These are phyloP conservation scores for Chloropicon primus DNA, from an alignment of 139 green algal genomes.

Conservation along the genomic window DNA sequence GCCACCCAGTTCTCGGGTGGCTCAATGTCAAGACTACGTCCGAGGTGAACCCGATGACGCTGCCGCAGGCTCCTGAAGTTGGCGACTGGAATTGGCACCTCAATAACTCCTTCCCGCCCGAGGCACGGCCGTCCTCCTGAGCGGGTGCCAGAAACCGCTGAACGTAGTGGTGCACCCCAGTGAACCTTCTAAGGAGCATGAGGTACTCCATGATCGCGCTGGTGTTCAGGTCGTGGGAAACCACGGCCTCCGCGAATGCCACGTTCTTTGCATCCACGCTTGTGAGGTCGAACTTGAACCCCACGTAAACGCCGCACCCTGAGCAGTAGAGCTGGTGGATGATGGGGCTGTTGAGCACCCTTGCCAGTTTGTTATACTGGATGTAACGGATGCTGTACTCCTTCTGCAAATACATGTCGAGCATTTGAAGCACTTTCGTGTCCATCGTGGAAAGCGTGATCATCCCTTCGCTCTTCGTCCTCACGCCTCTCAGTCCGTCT, in stretches of 20 bases:
- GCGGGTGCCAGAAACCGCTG: neutral
- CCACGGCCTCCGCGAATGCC: neutral
- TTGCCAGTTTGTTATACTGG: neutral
- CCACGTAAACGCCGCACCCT: neutral
- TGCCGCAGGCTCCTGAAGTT: neutral
- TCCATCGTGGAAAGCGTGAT: too few relatives aligned
- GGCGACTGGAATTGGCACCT: too few relatives aligned
- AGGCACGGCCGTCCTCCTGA: too few relatives aligned
- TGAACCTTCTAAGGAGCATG: neutral
- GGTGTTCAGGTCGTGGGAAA: neutral
- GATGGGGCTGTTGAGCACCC: neutral
- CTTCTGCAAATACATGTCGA: neutral
- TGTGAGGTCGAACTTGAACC: neutral
- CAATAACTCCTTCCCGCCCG: too few relatives aligned
- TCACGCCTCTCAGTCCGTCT: too few relatives aligned
- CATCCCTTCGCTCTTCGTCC: too few relatives aligned
- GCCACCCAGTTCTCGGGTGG: neutral
- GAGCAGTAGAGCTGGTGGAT: neutral
- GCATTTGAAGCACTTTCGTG: neutral
- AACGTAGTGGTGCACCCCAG: neutral
- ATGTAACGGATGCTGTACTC: neutral
- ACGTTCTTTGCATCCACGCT: neutral
- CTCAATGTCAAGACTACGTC: neutral
- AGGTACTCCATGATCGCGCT: neutral
- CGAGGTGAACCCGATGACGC: neutral